A percentile compares a stretch with the other conserved stretches of the same genome.
Evolutionary conservation across 2,329 filamentous ascomycete genomes (phyloP).

Genomic region (Botrytis fabae): DNA sequence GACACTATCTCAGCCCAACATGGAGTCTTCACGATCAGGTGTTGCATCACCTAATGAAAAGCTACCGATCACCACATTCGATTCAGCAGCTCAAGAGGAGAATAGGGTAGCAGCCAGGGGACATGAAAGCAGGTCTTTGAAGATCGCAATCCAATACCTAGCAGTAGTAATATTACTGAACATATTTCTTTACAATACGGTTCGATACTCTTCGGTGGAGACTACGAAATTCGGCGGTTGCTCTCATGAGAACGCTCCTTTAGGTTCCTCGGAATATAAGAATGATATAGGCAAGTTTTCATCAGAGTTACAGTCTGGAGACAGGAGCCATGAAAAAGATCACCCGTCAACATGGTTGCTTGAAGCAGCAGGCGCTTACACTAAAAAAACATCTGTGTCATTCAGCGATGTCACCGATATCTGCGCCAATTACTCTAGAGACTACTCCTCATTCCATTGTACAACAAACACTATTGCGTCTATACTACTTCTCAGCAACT

Average conservation of each 20-base stretch:
- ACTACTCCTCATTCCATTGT: neutral
- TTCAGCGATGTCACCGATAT: neutral
- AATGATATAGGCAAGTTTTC: neutral
- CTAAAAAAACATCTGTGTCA: neutral
- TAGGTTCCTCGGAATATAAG: neutral
- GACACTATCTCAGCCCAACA: neutral
- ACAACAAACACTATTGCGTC: neutral
- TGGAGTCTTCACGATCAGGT: neutral
- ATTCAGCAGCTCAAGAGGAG: neutral
- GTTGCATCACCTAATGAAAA: neutral
- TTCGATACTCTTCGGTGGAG: neutral
- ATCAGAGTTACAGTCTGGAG: neutral
- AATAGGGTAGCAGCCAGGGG: neutral
- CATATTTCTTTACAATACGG: neutral
- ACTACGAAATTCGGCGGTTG: too few relatives aligned
- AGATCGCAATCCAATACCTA: neutral
- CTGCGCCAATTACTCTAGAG: neutral
- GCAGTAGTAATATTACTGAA: slow-evolving; percentile 1
- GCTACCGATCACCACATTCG: neutral
- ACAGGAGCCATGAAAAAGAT: neutral
- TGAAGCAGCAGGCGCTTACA: slow-evolving; percentile 1
- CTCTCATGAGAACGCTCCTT: neutral
- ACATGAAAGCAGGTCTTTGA: neutral
- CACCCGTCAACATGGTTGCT: neutral
- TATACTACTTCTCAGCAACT: neutral